Evolutionary conservation across 2,329 filamentous ascomycete species (phyloP).

Genomic region (Amauroascus niger): DNA sequence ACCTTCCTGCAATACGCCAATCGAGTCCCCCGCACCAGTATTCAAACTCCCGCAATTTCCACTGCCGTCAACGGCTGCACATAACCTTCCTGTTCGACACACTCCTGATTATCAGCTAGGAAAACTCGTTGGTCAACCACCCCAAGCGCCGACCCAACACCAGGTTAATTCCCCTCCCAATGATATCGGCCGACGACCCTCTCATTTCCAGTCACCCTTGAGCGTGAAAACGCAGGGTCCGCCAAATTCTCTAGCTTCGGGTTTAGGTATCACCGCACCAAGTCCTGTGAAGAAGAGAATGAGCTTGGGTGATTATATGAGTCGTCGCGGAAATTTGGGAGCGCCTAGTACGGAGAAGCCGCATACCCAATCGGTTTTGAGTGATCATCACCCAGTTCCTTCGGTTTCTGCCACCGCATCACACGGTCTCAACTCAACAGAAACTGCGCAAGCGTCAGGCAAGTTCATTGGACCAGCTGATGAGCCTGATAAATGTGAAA

Average conservation of each 20-base stretch:
- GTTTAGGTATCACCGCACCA: constrained; percentile 31
- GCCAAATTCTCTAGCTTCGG: constrained; percentile 11
- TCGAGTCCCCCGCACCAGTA: constrained; percentile 11
- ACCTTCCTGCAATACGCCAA: background rate
- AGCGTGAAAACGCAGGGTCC: background rate
- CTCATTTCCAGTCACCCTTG: background rate
- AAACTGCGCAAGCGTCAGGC: background rate
- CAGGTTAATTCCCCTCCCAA: background rate
- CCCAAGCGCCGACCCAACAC: constrained; percentile 19
- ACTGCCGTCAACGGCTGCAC: constrained; percentile 32
- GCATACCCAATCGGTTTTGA: constrained; percentile 24
- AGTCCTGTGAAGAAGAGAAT: constrained; percentile 44
- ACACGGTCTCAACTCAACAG: constrained; percentile 14
- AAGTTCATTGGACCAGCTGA: constrained; percentile 5
- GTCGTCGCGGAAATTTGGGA: constrained; percentile 32
- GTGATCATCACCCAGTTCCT: constrained; percentile 20
- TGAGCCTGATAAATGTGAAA: background rate
- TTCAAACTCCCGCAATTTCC: constrained; percentile 24
- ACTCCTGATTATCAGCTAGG: background rate
- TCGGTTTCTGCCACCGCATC: constrained; percentile 12
- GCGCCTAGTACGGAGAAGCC: constrained; percentile 36
- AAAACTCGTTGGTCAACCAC: constrained; percentile 26
- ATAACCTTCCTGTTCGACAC: constrained; percentile 27
- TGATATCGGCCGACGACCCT: background rate
- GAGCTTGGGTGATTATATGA: constrained; percentile 43